These are phyloP conservation scores for Primulina eburnea DNA, from an alignment of 257 asterid genomes.

Conservation along the genomic window DNA sequence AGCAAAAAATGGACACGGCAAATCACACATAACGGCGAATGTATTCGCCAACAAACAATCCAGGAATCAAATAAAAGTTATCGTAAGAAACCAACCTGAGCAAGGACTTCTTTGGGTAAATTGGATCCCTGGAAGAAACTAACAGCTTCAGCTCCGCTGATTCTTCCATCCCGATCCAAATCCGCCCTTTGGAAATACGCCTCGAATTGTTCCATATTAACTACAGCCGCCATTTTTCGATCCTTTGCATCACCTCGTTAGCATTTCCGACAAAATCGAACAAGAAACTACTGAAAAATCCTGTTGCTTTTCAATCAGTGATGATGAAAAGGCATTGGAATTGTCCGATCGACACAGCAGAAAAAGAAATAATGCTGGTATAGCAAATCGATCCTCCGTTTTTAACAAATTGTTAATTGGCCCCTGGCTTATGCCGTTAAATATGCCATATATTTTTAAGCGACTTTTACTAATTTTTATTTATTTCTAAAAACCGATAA, in stretches of 20 bases:
- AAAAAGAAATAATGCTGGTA: neutral
- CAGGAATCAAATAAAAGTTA: slow-evolving; percentile 1
- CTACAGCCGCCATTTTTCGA: slow-evolving; percentile 41
- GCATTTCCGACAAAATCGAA: neutral
- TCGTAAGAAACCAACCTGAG: slow-evolving; percentile 48
- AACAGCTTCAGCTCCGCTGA: slow-evolving; percentile 93
- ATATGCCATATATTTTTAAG: too few species aligned
- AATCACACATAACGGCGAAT: too few species aligned
- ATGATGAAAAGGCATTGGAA: neutral
- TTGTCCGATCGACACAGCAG: neutral
- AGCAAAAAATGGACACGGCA: too few species aligned
- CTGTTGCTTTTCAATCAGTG: neutral
- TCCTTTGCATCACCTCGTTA: slow-evolving; percentile 32
- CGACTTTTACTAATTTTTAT: too few species aligned
- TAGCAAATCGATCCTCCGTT: neutral
- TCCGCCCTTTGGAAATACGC: slow-evolving; percentile 80
- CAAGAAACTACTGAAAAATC: neutral
- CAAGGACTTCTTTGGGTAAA: slow-evolving; percentile 74
- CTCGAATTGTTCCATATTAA: slow-evolving; percentile 73
- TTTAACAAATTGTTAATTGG: too few species aligned
- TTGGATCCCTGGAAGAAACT: slow-evolving; percentile 77
- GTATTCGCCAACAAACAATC: too few species aligned
- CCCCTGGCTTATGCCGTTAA: neutral
- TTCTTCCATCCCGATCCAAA: slow-evolving; percentile 90
- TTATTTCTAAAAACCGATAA: too few species aligned